A percentile compares a stretch with the other conserved stretches of the same genome.
Conservation (phyloP, 2,329 filamentous ascomycete genomes). For the Fusarium torulosum region DNA sequence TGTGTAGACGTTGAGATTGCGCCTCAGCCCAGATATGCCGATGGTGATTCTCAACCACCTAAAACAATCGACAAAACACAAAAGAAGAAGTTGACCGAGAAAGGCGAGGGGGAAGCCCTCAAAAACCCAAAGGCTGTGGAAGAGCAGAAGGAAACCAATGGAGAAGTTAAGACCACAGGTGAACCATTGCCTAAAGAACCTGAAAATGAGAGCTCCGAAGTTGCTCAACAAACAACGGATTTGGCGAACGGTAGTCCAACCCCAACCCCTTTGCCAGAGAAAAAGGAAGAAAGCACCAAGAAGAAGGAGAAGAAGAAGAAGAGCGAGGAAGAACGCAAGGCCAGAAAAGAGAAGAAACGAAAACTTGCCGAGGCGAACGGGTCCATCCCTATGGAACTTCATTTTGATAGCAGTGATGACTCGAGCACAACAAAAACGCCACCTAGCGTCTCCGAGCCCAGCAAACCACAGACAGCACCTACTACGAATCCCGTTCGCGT, state of each 20-base stretch:
- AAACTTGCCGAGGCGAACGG: conserved; percentile 90
- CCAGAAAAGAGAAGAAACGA: conserved; percentile 89
- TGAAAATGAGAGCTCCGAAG: conserved; percentile 52
- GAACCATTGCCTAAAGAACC: conserved; percentile 57
- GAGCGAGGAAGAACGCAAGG: conserved; percentile 91
- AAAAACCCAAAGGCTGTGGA: conserved; percentile 74
- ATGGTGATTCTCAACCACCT: conserved; percentile 62
- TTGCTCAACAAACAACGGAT: conserved; percentile 44
- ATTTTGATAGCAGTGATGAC: conserved; percentile 76
- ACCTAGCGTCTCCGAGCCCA: conserved; percentile 29
- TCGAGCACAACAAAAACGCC: conserved; percentile 50
- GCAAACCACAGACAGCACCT: conserved; percentile 62
- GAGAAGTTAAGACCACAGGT: conserved; percentile 56
- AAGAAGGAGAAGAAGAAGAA: conserved; percentile 98
- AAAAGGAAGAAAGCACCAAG: conserved; percentile 64
- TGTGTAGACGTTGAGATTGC: conserved; percentile 98
- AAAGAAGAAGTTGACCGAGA: conserved; percentile 75
- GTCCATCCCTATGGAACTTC: conserved; percentile 84
- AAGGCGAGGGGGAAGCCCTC: conserved; percentile 78
- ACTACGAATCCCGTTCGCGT: conserved; percentile 93
- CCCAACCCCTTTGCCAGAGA: conserved; percentile 36
- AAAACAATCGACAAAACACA: conserved; percentile 63
- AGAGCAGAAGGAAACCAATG: conserved; percentile 59
- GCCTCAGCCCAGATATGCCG: conserved; percentile 81
- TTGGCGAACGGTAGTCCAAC: conserved; percentile 44